Evolutionary conservation across 108 stramenopile genomes (phyloP).

Genomic region (Pseudonitzschia multiseries): DNA sequence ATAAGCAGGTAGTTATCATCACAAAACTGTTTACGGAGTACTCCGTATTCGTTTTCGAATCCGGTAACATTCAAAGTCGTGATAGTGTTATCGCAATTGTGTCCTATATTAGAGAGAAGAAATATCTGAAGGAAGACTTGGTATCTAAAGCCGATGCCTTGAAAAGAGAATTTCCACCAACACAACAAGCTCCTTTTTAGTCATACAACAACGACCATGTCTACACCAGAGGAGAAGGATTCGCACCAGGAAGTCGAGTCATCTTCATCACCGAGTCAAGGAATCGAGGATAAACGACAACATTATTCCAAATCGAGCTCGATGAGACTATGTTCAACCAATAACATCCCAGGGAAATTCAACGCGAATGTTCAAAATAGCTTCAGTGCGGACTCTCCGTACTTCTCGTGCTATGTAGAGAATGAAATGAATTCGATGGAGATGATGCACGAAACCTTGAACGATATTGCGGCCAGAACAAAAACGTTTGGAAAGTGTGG

Average conservation of each 20-base stretch:
- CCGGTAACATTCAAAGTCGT: too few species aligned
- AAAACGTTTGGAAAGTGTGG: conserved; percentile 84
- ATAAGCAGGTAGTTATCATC: too few species aligned
- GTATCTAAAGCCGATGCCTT: too few species aligned
- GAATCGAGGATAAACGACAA: neutral
- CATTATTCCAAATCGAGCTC: conserved; percentile 1
- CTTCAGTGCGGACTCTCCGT: conserved; percentile 87
- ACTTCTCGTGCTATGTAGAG: conserved; percentile 78
- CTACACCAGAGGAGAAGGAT: neutral
- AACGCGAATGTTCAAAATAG: conserved; percentile 34
- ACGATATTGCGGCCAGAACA: conserved; percentile 73
- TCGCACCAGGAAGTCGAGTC: neutral
- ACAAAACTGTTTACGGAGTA: too few species aligned
- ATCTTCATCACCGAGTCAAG: neutral
- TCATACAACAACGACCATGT: neutral
- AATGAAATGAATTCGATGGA: conserved; percentile 71
- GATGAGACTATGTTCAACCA: neutral
- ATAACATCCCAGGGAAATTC: neutral
- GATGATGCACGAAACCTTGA: conserved; percentile 65
- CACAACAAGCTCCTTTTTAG: neutral
- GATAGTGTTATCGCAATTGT: too few species aligned
- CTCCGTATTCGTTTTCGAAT: too few species aligned
- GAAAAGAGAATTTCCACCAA: neutral
- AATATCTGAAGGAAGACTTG: too few species aligned
- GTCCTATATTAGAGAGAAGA: too few species aligned